phyloP scores from a whole-genome alignment of 345 rosid genomes.

The Ceriops decandra region DNA sequence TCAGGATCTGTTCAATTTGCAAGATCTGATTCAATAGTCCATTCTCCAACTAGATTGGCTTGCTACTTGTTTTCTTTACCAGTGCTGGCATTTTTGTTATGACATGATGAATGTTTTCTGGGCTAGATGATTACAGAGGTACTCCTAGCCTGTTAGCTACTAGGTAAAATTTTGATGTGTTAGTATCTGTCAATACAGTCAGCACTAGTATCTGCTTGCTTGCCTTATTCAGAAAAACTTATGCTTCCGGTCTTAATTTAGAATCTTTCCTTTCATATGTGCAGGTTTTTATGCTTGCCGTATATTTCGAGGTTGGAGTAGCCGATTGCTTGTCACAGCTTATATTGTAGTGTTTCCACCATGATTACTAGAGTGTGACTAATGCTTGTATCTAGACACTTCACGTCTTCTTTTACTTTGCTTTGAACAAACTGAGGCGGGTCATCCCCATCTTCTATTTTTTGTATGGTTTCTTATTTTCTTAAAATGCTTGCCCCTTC shows the following conservation, averaged over 20 bases:
- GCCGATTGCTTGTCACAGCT: not conserved
- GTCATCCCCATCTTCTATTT: not conserved
- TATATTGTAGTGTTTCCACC: not conserved
- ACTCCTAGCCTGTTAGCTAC: not conserved
- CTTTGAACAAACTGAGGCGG: not conserved
- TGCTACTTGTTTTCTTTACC: constrained; percentile 36
- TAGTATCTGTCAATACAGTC: constrained; percentile 22
- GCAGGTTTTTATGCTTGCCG: not conserved
- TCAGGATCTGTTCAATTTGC: constrained; percentile 86
- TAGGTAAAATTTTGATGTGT: constrained; percentile 12
- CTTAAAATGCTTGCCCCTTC: too few species aligned
- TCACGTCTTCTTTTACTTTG: not conserved
- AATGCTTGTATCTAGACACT: not conserved
- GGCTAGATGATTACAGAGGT: constrained; percentile 23
- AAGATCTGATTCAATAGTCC: constrained; percentile 43
- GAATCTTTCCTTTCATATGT: not conserved
- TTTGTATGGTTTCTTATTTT: not conserved
- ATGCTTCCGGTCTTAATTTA: constrained; percentile 8
- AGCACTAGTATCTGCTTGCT: constrained; percentile 14
- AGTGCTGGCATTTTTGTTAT: constrained; percentile 38
- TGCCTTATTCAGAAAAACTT: constrained; percentile 5
- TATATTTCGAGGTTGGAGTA: constrained; percentile 6
- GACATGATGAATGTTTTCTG: constrained; percentile 19
- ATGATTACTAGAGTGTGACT: not conserved
- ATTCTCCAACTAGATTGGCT: constrained; percentile 29